phyloP scores from a whole-genome alignment of 2,329 filamentous ascomycete genomes.

The Penicillium sp. region DNA sequence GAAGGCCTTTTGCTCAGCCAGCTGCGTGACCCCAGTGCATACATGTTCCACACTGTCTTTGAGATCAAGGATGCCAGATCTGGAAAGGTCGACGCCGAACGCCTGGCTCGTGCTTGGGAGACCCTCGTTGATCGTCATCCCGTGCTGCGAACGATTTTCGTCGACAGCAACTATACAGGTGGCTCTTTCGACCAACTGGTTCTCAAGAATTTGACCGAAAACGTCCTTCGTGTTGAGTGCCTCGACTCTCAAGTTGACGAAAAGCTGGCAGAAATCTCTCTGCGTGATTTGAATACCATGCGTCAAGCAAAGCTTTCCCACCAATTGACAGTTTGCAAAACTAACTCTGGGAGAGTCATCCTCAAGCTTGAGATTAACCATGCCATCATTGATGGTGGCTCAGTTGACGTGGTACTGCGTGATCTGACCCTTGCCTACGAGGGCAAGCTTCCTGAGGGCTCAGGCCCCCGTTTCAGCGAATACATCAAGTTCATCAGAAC shows the following conservation, averaged over 20 bases:
- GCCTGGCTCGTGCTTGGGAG: conserved; percentile 37
- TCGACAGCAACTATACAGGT: conserved; percentile 36
- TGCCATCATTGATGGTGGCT: conserved; percentile 40
- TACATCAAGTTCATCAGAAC: conserved; percentile 40
- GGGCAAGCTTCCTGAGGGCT: conserved; percentile 25
- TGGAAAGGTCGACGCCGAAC: conserved; percentile 27
- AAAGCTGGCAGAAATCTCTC: conserved; percentile 30
- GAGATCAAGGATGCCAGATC: conserved; percentile 30
- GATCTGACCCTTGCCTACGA: conserved; percentile 38
- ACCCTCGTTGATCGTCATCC: conserved; percentile 35
- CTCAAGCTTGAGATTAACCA: conserved; percentile 43
- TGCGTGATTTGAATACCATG: conserved; percentile 27
- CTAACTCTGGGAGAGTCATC: conserved; percentile 31
- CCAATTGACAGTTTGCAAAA: conserved; percentile 38
- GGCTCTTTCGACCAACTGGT: conserved; percentile 43
- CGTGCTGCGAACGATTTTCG: conserved; percentile 37
- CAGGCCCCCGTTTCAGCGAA: conserved; percentile 38
- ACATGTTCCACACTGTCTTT: conserved; percentile 40
- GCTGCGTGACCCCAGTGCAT: conserved; percentile 36
- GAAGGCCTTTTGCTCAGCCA: conserved; percentile 42
- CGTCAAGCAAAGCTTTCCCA: conserved; percentile 34
- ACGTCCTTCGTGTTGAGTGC: conserved; percentile 33
- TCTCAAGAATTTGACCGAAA: conserved; percentile 27
- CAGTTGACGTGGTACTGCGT: conserved; percentile 34
- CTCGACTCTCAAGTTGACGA: conserved; percentile 30